phyloP scores from a whole-genome alignment of 148 eudicot genomes.

The Heliosperma pusillum region DNA sequence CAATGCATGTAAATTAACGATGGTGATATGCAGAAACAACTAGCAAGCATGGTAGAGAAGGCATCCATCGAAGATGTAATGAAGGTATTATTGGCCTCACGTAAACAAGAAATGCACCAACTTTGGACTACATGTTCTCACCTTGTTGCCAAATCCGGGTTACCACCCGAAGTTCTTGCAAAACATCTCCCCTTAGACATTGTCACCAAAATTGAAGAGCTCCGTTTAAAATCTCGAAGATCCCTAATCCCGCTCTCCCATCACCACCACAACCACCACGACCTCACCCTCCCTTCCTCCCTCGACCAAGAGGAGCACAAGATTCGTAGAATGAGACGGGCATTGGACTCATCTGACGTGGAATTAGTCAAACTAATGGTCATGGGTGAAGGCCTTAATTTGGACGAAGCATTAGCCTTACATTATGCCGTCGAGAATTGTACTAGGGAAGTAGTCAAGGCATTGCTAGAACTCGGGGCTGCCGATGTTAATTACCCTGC shows the following conservation, averaged over 20 bases:
- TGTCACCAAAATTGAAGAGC: slow-evolving; percentile 74
- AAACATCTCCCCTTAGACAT: slow-evolving; percentile 89
- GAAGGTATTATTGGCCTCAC: slow-evolving; percentile 86
- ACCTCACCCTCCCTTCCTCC: slow-evolving; percentile 34
- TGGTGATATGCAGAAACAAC: slow-evolving; percentile 64
- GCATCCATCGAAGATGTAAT: slow-evolving; percentile 97
- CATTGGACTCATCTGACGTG: slow-evolving; percentile 89
- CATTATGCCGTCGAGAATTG: slow-evolving; percentile 88
- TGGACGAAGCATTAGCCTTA: slow-evolving; percentile 78
- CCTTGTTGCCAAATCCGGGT: slow-evolving; percentile 80
- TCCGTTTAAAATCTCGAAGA: slow-evolving; percentile 67
- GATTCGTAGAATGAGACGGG: slow-evolving; percentile 83
- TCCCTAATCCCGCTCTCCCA: slow-evolving; percentile 36
- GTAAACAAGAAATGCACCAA: slow-evolving; percentile 92
- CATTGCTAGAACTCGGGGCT: slow-evolving; percentile 79
- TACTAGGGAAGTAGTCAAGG: slow-evolving; percentile 86
- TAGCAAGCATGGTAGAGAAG: slow-evolving; percentile 86
- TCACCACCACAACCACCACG: slow-evolving; percentile 45
- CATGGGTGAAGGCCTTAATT: slow-evolving; percentile 89
- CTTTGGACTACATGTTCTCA: slow-evolving; percentile 94
- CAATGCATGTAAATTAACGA: neutral
- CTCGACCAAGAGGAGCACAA: slow-evolving; percentile 71
- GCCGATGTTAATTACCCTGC: slow-evolving; percentile 86
- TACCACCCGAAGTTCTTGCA: slow-evolving; percentile 82
- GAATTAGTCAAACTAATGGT: slow-evolving; percentile 96